Base-by-base conservation (phyloP, 257 asterid species). In the Cordia subcordata region DNA sequence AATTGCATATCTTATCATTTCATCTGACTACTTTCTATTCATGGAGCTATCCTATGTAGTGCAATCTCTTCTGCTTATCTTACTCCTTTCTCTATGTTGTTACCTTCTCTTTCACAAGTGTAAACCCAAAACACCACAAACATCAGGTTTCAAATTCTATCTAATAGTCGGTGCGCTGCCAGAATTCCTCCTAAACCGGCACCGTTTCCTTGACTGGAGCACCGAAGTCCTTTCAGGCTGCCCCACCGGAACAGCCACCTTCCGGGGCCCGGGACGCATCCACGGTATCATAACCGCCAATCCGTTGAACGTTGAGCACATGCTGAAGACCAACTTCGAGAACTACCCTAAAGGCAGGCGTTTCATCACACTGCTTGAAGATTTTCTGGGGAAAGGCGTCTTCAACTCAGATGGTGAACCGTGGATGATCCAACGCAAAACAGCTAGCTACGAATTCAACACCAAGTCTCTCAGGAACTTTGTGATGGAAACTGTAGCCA, bases 371-470 rank as follows among this genome's bases (percentile, higher is more conserved):
- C 65, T 60, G 3, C 61, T 77, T 18, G 4, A 53, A 0, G 94
- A 87, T 53, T 82, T 87, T 10, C 85, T 87, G 11, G 90, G 94
- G 0, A 75, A 82, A 38, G 82, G 96, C 10, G 82, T 87, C 3
- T 80, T 87, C 75, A 87, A 87, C 38, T 60, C 80, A 10, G 89
- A 82, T 18, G 96, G 91, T 0, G 68, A 68, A 0, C 70, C 20
- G 10, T 87, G 94, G 96, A 87, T 80, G 58, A 72, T 73, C 38
- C 86, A 78, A 23, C 50, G 96, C 16, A 81, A 87, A 54, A 63
- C 83, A 13, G 67, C 96, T 8, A 80, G 85, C 60, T 89, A 81
- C 32, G 85, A 87, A 23, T 87, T 87, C 68, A 84, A 66, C 67
- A 82, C 88, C 0, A 75, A 20, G 1, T 82, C 96, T 0, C 82